Conservation (phyloP, 2,329 filamentous ascomycete genomes). For the Fusarium temperatum region DNA sequence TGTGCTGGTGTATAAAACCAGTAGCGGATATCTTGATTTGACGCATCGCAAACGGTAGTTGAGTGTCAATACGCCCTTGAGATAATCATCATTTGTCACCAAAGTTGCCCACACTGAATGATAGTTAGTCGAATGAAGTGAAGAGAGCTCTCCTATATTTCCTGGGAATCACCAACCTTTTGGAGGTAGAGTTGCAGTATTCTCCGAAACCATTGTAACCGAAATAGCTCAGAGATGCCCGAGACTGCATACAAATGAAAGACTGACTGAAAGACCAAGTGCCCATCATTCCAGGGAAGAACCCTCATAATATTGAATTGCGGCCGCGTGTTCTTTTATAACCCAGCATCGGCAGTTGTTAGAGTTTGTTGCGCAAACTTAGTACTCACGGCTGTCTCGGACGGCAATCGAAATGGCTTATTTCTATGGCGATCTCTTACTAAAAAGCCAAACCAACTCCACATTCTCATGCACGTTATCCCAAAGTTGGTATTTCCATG, state of each 20-base stretch:
- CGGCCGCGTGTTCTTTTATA: not conserved
- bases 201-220: not conserved
- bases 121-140: accelerated
- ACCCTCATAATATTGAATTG: not conserved
- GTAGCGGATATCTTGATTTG: not conserved
- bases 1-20: not conserved
- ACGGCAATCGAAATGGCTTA: not conserved
- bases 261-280: not conserved
- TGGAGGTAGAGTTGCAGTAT: not conserved
- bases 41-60: conserved; percentile 6
- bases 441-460: not conserved
- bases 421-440: not conserved
- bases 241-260: not conserved
- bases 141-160: too few relatives aligned
- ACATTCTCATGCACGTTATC: not conserved
- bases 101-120: conserved; percentile 16
- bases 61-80: conserved; percentile 18
- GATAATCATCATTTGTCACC: conserved; percentile 10
- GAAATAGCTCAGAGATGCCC: not conserved
- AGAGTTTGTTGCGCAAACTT: not conserved
- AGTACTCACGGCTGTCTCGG: not conserved
- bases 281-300: not conserved
- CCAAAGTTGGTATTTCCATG: not conserved
- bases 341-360: not conserved
- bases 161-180: not conserved